Conservation (phyloP, 2,329 filamentous ascomycete species). For the Neofusicoccum sp. region DNA sequence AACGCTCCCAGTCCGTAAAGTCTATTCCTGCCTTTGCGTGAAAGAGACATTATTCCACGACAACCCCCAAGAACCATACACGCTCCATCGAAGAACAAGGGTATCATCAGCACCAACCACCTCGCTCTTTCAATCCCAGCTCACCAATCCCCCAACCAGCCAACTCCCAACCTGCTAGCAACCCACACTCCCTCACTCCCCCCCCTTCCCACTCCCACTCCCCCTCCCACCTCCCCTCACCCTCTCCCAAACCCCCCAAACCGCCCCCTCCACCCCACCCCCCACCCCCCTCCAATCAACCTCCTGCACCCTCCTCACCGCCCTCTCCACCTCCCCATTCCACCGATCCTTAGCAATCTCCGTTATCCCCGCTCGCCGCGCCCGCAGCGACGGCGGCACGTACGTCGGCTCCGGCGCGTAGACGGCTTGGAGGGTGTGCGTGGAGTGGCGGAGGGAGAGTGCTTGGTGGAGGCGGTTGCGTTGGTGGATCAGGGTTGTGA, state of each 20-base stretch:
- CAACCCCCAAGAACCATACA: background rate
- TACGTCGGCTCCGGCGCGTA: slow-evolving; percentile 44
- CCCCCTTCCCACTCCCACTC: slow-evolving; percentile 10
- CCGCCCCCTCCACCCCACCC: slow-evolving; percentile 42
- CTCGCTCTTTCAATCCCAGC: background rate
- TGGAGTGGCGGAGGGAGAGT: slow-evolving; percentile 46
- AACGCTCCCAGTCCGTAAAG: background rate
- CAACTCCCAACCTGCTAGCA: too few relatives aligned
- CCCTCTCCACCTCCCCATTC: slow-evolving; percentile 47
- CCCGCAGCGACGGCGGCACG: slow-evolving; percentile 36
- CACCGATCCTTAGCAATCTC: slow-evolving; percentile 52
- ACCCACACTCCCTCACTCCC: slow-evolving; percentile 20
- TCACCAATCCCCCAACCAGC: too few relatives aligned
- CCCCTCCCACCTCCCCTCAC: background rate
- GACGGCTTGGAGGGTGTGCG: slow-evolving; percentile 42
- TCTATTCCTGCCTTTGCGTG: background rate
- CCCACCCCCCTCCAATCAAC: slow-evolving; percentile 46
- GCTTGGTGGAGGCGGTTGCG: slow-evolving; percentile 47
- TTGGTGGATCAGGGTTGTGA: slow-evolving; percentile 44
- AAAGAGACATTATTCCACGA: background rate
- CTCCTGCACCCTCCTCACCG: slow-evolving; percentile 43
- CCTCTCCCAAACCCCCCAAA: slow-evolving; percentile 31
- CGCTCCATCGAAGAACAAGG: slow-evolving; percentile 16
- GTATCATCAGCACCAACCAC: slow-evolving; percentile 14
- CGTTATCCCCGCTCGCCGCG: slow-evolving; percentile 40